Evolutionary conservation across 2,329 filamentous ascomycete genomes (phyloP).

Genomic region (Venturia carpophila): DNA sequence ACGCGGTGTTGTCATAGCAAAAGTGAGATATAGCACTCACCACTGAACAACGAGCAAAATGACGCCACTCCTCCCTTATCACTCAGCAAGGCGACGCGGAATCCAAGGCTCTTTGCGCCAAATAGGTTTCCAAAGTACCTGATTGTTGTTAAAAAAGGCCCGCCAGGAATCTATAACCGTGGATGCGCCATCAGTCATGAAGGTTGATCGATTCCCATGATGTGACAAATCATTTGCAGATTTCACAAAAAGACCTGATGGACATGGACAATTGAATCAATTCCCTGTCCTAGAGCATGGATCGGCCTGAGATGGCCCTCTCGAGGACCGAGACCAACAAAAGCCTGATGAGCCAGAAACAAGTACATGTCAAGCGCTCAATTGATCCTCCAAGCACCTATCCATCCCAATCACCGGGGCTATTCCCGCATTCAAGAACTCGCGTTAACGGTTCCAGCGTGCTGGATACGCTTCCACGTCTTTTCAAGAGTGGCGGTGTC

Average conservation of each 20-base stretch:
- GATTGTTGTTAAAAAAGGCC: neutral
- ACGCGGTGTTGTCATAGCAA: neutral
- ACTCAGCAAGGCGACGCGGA: neutral
- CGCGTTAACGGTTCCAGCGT: neutral
- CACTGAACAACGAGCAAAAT: neutral
- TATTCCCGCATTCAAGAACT: neutral
- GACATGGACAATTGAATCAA: neutral
- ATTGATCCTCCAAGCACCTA: neutral
- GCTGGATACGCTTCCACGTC: neutral
- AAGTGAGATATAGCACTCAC: neutral
- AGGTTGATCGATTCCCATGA: neutral
- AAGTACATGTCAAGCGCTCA: neutral
- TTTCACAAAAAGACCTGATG: neutral
- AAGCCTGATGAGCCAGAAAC: neutral
- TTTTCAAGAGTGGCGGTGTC: neutral
- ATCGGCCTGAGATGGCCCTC: neutral
- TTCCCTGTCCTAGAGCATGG: neutral
- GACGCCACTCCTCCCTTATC: neutral
- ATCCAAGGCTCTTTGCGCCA: neutral
- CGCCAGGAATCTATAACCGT: neutral
- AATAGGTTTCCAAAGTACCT: neutral
- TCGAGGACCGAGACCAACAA: neutral
- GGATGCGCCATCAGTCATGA: neutral
- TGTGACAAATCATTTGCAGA: neutral
- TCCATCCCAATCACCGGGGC: neutral